Conservation (phyloP, 805 yeast genomes). For the Wickerhamiella siamensis region DNA sequence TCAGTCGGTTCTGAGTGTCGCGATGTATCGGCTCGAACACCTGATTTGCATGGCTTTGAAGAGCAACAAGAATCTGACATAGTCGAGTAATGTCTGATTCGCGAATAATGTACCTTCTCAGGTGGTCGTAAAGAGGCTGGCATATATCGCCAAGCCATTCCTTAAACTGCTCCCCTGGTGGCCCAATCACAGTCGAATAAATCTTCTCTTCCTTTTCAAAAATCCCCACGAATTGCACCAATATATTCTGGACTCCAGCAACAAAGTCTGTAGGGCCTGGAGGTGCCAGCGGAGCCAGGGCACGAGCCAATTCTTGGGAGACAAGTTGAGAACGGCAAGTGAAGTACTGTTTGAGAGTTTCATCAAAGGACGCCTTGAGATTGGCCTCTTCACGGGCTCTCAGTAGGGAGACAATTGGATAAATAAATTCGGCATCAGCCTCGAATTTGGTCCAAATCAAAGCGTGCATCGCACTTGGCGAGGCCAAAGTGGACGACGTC, state of each 20-base stretch:
- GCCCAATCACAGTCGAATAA: constrained; percentile 39
- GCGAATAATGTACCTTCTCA: constrained; percentile 52
- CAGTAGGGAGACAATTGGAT: constrained; percentile 7
- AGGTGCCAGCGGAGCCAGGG: constrained; percentile 23
- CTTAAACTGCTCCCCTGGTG: constrained; percentile 28
- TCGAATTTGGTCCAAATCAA: constrained; percentile 15
- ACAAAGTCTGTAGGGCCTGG: constrained; percentile 8
- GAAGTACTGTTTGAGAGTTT: constrained; percentile 3
- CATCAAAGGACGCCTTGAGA: background rate
- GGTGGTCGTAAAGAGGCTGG: constrained; percentile 63
- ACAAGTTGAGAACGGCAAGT: constrained; percentile 4
- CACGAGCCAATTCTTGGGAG: constrained; percentile 7
- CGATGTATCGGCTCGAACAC: constrained; percentile 10
- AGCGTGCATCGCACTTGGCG: constrained; percentile 10
- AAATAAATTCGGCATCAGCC: constrained; percentile 8
- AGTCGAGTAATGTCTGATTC: constrained; percentile 54
- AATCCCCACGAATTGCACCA: constrained; percentile 53
- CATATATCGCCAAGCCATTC: constrained; percentile 49
- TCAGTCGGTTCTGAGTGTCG: constrained; percentile 54
- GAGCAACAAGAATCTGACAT: constrained; percentile 41
- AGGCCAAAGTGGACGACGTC: background rate
- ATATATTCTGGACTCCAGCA: constrained; percentile 30
- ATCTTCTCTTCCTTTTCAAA: constrained; percentile 38
- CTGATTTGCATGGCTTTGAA: constrained; percentile 14
- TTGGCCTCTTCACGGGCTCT: constrained; percentile 8